Conservation (phyloP, 2,329 filamentous ascomycete species). For the Chaetomiaceae sp. region DNA sequence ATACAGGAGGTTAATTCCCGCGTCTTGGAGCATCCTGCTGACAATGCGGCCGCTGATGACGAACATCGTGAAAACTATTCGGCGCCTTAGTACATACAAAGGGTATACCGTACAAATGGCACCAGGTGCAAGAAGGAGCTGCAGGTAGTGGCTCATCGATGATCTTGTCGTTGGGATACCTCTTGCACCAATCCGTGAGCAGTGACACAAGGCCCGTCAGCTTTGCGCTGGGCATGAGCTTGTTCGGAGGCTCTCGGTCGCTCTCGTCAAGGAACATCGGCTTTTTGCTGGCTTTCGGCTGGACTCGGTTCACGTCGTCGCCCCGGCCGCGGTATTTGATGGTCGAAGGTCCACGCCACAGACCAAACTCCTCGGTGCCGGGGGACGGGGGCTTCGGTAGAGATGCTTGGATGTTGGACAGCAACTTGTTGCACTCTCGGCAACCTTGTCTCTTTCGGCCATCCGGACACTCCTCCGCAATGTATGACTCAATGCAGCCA, state of each 20-base stretch:
- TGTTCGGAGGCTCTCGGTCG: constrained; percentile 10
- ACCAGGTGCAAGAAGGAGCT: background rate
- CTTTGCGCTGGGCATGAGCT: constrained; percentile 28
- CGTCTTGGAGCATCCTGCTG: constrained; percentile 30
- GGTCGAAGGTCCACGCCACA: background rate
- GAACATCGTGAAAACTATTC: constrained; percentile 34
- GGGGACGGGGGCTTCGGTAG: background rate
- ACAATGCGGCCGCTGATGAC: constrained; percentile 29
- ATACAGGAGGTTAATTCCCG: constrained; percentile 33
- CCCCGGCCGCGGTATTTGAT: constrained; percentile 15
- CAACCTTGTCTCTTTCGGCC: background rate
- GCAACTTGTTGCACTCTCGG: background rate
- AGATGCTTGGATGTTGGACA: background rate
- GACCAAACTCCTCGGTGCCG: background rate
- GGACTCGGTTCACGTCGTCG: constrained; percentile 20
- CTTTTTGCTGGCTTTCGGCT: background rate
- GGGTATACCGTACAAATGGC: too few species aligned
- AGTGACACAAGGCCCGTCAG: constrained; percentile 28
- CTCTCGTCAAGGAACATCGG: constrained; percentile 23
- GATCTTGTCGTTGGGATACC: constrained; percentile 32
- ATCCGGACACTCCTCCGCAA: background rate
- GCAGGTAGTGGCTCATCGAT: constrained; percentile 28
- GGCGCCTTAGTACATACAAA: too few species aligned
- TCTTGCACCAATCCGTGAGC: constrained; percentile 27
- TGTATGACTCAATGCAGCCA: constrained; percentile 16